Evolutionary conservation across 2,329 filamentous ascomycete genomes (phyloP).

Genomic region (Pyrenophora tritici-repentis): DNA sequence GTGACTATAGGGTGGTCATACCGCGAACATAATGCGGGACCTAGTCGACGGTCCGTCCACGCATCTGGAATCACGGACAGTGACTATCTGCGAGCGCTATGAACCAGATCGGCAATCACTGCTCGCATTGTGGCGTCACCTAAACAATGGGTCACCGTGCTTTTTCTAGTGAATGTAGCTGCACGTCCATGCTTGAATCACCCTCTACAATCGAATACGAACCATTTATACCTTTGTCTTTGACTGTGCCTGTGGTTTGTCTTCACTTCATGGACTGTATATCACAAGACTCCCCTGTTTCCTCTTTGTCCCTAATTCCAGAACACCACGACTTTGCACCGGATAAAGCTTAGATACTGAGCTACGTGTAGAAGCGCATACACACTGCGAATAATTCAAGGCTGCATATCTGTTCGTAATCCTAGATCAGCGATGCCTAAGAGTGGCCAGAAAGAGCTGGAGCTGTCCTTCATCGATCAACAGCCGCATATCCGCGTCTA

Average conservation of each 20-base stretch:
- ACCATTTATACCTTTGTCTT: neutral
- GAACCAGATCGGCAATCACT: neutral
- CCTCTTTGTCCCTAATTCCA: neutral
- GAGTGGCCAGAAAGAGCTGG: slow-evolving; percentile 8
- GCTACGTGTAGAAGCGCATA: neutral
- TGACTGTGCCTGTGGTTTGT: neutral
- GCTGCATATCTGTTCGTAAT: too few relatives aligned
- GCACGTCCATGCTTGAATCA: neutral
- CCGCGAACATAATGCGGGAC: neutral
- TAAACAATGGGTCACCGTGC: neutral
- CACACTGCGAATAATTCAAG: neutral
- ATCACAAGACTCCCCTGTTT: too few relatives aligned
- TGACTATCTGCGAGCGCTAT: neutral
- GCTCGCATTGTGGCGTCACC: neutral
- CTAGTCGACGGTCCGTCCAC: neutral
- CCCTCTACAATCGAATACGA: neutral
- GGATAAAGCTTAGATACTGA: neutral
- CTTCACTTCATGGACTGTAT: too few relatives aligned
- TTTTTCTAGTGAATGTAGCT: neutral
- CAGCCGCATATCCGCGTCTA: slow-evolving; percentile 23
- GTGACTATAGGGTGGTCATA: slow-evolving; percentile 11
- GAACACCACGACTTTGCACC: neutral
- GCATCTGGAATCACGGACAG: too few relatives aligned
- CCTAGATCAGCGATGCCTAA: neutral
- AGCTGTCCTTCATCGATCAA: slow-evolving; percentile 24